Percentiles rank a stretch among this genome's conserved stretches.
Conservation (phyloP, 208 protist species). For the Leishmania lainsoni region DNA sequence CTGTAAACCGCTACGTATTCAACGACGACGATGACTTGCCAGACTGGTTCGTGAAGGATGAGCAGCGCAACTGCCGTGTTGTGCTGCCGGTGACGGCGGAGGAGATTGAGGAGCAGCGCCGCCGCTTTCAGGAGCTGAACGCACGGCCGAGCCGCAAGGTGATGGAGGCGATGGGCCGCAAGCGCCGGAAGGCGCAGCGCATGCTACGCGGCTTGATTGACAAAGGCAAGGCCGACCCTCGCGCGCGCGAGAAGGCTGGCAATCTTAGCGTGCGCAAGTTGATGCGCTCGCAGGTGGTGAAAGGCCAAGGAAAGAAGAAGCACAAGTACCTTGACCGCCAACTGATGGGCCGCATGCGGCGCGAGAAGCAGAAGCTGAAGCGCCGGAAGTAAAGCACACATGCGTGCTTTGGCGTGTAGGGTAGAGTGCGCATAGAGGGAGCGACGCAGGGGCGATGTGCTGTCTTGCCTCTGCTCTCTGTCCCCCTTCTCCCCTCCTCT, state of each 20-base stretch:
- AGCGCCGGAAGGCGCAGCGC: conserved; percentile 83
- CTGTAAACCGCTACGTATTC: conserved; percentile 88
- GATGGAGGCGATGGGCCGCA: conserved; percentile 96
- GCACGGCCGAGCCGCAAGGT: conserved; percentile 97
- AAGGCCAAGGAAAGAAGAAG: conserved; percentile 80
- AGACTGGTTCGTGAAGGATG: conserved; percentile 93
- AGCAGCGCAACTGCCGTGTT: conserved; percentile 89
- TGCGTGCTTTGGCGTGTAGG: neutral
- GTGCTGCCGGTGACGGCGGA: conserved; percentile 84
- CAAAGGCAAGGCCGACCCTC: conserved; percentile 90
- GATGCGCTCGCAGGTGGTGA: conserved; percentile 88
- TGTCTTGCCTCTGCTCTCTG: no score
- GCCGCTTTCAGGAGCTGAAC: conserved; percentile 92
- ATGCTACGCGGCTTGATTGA: conserved; percentile 88
- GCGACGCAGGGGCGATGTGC: neutral
- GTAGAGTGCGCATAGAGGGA: neutral
- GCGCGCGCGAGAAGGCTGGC: conserved; percentile 80
- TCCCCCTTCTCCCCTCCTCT: no score
- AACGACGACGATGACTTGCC: conserved; percentile 92
- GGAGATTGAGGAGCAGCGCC: conserved; percentile 93
- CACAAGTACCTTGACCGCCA: conserved; percentile 80
- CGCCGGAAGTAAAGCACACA: conserved; percentile 5
- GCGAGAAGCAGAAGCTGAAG: conserved; percentile 50
- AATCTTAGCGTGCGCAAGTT: conserved; percentile 81
- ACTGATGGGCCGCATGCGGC: conserved; percentile 75